Percentiles rank a stretch among this genome's conserved stretches.
phyloP scores from a whole-genome alignment of 148 eudicot species.

The Rhododendron ovatum region DNA sequence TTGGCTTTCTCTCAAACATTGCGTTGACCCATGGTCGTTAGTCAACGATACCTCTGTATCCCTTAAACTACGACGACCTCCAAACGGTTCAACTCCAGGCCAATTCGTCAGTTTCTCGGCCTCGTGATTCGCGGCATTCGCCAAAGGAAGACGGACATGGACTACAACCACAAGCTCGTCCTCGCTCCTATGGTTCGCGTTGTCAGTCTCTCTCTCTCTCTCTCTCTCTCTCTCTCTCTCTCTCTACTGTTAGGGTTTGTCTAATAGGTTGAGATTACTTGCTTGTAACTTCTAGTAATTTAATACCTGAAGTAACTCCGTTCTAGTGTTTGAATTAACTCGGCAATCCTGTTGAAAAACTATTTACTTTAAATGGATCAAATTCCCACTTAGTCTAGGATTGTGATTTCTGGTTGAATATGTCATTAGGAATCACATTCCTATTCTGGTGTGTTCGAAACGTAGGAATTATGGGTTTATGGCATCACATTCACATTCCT shows the following conservation, averaged over 20 bases:
- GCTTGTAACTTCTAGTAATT: background rate
- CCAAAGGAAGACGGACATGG: slow-evolving; percentile 31
- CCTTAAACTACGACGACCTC: background rate
- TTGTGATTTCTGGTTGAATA: background rate
- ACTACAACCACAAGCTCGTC: slow-evolving; percentile 64
- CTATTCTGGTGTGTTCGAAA: no score
- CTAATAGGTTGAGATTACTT: background rate
- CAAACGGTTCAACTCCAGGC: background rate
- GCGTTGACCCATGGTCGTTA: background rate
- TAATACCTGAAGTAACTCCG: background rate
- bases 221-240: background rate
- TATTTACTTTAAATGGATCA: background rate
- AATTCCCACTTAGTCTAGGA: background rate
- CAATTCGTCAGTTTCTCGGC: background rate
- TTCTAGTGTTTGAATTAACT: background rate
- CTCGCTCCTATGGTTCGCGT: slow-evolving; percentile 95
- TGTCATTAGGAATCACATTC: background rate
- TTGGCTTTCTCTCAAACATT: background rate
- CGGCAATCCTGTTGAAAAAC: background rate
- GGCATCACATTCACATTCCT: no score
- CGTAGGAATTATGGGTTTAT: background rate
- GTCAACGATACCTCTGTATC: background rate
- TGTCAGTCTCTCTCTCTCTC: slow-evolving; percentile 36
- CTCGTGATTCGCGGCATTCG: background rate
- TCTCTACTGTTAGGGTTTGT: background rate